Conservation (phyloP, 352 stramenopile genomes). For the Discostella stelligera region DNA sequence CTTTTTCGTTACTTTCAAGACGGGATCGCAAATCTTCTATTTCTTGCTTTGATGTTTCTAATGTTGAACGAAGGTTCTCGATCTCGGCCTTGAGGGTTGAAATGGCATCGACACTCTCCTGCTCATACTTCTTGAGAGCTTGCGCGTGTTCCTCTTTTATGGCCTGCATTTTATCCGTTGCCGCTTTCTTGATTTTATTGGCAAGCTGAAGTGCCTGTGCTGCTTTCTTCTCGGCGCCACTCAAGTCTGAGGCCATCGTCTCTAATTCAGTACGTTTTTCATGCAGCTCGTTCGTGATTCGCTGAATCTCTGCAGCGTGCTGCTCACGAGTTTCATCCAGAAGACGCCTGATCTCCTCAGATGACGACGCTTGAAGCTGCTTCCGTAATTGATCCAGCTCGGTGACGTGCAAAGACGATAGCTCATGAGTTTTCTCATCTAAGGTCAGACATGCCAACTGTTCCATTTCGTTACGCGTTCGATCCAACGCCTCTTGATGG, state of each 20-base stretch:
- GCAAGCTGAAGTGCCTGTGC: conserved; percentile 42
- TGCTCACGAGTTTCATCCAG: conserved; percentile 25
- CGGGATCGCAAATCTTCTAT: conserved; percentile 25
- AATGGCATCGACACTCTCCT: conserved; percentile 21
- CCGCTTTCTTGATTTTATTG: conserved; percentile 61
- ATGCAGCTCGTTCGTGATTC: conserved; percentile 23
- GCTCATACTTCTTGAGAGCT: conserved; percentile 29
- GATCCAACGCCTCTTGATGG: conserved; percentile 16
- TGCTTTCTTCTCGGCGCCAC: conserved; percentile 38
- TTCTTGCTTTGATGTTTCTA: conserved; percentile 26
- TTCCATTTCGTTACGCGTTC: conserved; percentile 4
- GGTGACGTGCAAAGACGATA: conserved; percentile 10
- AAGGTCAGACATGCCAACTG: conserved; percentile 7
- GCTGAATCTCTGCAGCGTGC: conserved; percentile 25
- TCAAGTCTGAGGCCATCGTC: conserved; percentile 46
- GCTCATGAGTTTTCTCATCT: conserved; percentile 28
- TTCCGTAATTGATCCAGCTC: conserved; percentile 33
- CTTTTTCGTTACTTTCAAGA: conserved; percentile 21
- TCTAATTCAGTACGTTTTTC: conserved; percentile 15
- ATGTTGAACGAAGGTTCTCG: conserved; percentile 15
- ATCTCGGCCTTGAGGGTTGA: conserved; percentile 29
- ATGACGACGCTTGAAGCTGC: conserved; percentile 35
- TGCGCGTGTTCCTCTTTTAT: conserved; percentile 49
- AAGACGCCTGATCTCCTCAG: conserved; percentile 30
- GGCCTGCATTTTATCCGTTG: conserved; percentile 43